phyloP scores from a whole-genome alignment of 441 rosid genomes.

The Corymbia citriodora region DNA sequence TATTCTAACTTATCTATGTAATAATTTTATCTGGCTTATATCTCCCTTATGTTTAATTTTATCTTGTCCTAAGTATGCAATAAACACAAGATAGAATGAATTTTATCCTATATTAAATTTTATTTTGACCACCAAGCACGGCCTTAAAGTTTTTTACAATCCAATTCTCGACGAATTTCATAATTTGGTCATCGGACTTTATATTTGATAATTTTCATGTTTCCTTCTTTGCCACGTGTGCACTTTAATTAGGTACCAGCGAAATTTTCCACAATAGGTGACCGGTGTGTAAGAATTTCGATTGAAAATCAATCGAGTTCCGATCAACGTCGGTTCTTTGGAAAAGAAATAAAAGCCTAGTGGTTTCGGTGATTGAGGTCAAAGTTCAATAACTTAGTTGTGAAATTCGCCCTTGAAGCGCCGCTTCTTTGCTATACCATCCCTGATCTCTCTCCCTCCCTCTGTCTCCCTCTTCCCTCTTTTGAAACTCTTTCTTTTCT shows the following conservation, averaged over 20 bases:
- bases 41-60: no score
- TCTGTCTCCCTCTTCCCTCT: no score
- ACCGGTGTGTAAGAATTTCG: background rate
- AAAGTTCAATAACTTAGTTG: background rate
- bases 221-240: background rate
- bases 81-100: no score
- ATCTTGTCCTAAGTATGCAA: no score
- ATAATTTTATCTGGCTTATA: no score
- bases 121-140: no score
- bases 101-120: no score
- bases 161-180: background rate
- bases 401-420: background rate
- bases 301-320: background rate
- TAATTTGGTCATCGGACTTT: background rate
- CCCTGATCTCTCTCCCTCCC: no score
- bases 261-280: background rate
- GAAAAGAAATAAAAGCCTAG: background rate
- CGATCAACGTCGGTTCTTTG: background rate
- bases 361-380: accelerated
- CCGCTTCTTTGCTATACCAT: no score
- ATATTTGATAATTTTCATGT: background rate
- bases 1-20: no score
- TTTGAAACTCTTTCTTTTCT: no score
- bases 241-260: background rate
- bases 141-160: background rate